Evolutionary conservation across 345 rosid species (phyloP).

Genomic region (Angophora floribunda): DNA sequence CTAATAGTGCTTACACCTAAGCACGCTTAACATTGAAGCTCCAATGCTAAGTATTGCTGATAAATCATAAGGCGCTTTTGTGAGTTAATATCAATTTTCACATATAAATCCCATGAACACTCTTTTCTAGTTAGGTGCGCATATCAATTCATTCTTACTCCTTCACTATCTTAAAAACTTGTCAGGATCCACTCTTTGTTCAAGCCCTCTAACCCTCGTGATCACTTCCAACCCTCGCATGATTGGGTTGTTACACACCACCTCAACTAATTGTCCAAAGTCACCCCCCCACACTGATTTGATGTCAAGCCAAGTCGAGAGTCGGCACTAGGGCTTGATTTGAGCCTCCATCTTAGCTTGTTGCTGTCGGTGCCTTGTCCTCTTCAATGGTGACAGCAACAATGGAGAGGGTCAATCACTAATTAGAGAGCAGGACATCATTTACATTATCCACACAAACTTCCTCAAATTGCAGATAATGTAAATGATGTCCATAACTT

Average conservation of each 20-base stretch:
- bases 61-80: neutral
- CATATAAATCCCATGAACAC: neutral
- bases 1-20: neutral
- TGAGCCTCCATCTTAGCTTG: neutral
- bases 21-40: neutral
- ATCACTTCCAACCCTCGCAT: neutral
- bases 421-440: neutral
- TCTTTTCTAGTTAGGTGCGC: neutral
- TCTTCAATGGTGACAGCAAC: neutral
- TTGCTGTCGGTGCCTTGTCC: neutral
- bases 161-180: rapidly evolving
- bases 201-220: neutral
- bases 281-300: neutral
- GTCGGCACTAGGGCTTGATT: neutral
- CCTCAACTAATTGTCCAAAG: neutral
- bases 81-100: neutral
- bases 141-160: neutral
- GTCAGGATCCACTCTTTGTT: neutral
- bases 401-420: neutral
- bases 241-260: neutral
- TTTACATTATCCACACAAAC: neutral
- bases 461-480: too few species aligned
- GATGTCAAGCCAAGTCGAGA: neutral
- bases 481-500: too few species aligned
- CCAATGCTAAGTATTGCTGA: neutral